Evolutionary conservation across 208 protist genomes (phyloP).

Genomic region (Leishmania tarentolae): DNA sequence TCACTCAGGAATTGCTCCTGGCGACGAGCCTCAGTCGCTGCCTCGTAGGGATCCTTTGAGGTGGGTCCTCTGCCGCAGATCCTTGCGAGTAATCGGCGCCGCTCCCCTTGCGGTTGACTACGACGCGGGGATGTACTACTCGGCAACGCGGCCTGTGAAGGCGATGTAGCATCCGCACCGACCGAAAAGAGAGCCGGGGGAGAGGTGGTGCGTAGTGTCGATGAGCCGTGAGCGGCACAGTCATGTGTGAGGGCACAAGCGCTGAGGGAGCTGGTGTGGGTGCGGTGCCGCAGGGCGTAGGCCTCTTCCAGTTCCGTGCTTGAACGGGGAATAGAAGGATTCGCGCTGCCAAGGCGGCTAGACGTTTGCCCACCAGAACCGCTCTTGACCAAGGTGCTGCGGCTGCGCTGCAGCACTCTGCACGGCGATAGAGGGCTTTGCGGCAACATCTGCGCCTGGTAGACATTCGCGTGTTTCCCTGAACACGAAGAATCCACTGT

Average conservation of each 20-base stretch:
- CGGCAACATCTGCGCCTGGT: not conserved
- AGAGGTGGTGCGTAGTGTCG: not conserved
- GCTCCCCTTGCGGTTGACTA: not conserved
- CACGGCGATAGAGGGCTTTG: conserved; percentile 12
- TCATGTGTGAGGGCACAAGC: conserved; percentile 1
- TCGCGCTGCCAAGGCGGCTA: not conserved
- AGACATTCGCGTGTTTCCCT: not conserved
- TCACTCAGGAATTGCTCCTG: conserved; percentile 76
- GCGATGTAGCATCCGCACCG: not conserved
- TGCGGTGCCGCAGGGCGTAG: not conserved
- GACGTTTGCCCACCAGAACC: not conserved
- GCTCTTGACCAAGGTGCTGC: conserved; percentile 1
- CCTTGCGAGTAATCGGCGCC: not conserved
- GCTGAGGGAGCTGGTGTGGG: not conserved
- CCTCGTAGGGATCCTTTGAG: conserved; percentile 72
- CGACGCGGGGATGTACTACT: not conserved
- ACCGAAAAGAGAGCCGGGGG: not conserved
- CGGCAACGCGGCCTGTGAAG: not conserved
- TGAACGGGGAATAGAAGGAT: not conserved
- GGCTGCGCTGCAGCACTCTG: not conserved
- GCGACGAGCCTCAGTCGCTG: conserved; percentile 53
- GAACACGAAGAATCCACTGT: too few relatives aligned
- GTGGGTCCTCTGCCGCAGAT: too few relatives aligned
- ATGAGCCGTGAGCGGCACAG: too few relatives aligned
- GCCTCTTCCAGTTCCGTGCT: conserved; percentile 3